phyloP scores from a whole-genome alignment of 2,329 filamentous ascomycete species.

The Escovopsis sp. region DNA sequence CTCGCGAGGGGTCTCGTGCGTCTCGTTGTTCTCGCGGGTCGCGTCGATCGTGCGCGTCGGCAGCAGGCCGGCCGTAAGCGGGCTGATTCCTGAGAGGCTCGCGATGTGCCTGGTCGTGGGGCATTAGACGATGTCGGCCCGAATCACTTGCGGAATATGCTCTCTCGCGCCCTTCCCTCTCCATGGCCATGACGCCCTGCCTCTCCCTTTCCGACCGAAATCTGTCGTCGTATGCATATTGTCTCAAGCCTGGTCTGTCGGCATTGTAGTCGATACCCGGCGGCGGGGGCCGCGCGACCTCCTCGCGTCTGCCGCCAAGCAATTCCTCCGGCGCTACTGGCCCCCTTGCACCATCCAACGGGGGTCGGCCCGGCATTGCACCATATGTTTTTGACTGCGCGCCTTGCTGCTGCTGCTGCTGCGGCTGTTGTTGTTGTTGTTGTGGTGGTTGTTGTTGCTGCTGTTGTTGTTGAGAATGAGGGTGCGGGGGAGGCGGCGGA shows the following conservation, averaged over 20 bases:
- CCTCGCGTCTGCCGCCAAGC: constrained; percentile 35
- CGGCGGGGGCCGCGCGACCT: constrained; percentile 22
- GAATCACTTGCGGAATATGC: constrained; percentile 36
- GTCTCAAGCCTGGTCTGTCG: constrained; percentile 31
- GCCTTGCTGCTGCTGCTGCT: constrained; percentile 17
- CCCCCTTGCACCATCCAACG: constrained; percentile 31
- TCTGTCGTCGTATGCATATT: constrained; percentile 36
- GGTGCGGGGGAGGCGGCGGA: constrained; percentile 16
- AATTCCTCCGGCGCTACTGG: constrained; percentile 21
- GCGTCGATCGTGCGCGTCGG: constrained; percentile 26
- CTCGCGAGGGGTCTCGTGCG: too few species aligned
- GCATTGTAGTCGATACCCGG: constrained; percentile 35
- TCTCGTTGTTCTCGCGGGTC: constrained; percentile 13
- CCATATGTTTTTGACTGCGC: constrained; percentile 37
- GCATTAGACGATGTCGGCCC: constrained; percentile 25
- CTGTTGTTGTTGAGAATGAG: too few species aligned
- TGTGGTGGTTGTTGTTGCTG: too few species aligned
- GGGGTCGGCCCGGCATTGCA: constrained; percentile 26
- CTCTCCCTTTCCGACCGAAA: constrained; percentile 35
- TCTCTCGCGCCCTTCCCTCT: constrained; percentile 29
- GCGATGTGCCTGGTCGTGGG: constrained; percentile 25
- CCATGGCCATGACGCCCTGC: constrained; percentile 28
- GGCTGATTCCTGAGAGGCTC: constrained; percentile 30
- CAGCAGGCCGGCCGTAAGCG: constrained; percentile 27
- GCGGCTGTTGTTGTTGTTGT: too few species aligned